Evolutionary conservation across 2,329 filamentous ascomycete species (phyloP), one percentile per base, ranked within the genome.

Genomic region (Aureobasidium sp.): DNA sequence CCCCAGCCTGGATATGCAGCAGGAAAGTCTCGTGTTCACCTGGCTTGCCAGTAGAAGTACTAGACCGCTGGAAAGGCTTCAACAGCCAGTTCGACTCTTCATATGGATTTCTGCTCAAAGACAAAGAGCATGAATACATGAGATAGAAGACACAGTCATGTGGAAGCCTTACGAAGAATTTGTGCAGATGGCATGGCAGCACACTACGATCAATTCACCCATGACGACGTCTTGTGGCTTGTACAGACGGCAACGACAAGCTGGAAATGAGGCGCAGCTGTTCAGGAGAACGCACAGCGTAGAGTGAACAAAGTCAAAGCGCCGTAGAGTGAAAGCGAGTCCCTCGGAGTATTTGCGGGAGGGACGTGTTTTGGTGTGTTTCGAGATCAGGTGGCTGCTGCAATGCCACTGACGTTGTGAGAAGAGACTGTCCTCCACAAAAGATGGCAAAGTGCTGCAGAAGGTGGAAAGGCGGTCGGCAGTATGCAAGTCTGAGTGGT

Each of bases 11-110:
- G 66, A 90, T 84, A 72, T 96, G 92, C 44, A 82, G 75, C n/a
- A 89, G 80, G 71, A 93, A 96, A 0, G 90, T 95, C 6, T 83
- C 82, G 2, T 88, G 89, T 74, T 96, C 90, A 62, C 87, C 87
- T 23, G 76, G 78, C 71, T 79, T 79, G 36, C 68, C 65, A 17
- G 68, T 75, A 12, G 67, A 61, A 17, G 70, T 61, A 56, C 76
- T 68, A 6, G 75, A 75, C 29, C 68, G 68, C 61, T 96, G 91
- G 70, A 94, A 96, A 36, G 81, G 78, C 58, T 90, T 87, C 17
- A 96, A 86, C 34, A 91, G 79, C 83, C 83, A 85, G 55, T 75
- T 72, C n/a, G 63, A 53, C 44, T 78, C 76, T n/a, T 70, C 61
- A 44, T 71, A 66, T 44, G 72, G 71, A 42, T 68, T 70, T 5